These are phyloP conservation scores for Pythium utonaiense DNA, from an alignment of 352 stramenopile species.

Conservation along the genomic window DNA sequence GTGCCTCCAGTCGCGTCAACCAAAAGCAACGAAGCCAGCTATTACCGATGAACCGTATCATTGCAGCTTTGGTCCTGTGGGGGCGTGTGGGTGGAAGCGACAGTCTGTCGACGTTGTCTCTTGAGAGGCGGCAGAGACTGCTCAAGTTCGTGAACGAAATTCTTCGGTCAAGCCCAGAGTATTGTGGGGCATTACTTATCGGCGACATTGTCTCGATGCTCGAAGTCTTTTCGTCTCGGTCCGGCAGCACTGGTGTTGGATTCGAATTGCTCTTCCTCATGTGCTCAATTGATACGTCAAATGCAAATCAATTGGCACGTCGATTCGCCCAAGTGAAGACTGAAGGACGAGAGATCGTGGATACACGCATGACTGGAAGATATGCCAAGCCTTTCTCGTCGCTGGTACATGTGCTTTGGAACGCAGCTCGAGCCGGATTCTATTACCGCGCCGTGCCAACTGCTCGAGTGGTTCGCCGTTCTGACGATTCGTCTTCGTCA, in stretches of 20 bases:
- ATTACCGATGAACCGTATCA: background rate
- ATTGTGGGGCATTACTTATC: conserved; percentile 3
- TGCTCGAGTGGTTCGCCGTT: background rate
- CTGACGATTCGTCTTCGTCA: background rate
- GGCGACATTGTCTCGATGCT: conserved; percentile 6
- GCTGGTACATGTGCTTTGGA: conserved; percentile 8
- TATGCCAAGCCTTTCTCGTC: background rate
- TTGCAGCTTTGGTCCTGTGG: background rate
- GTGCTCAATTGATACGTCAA: conserved; percentile 4
- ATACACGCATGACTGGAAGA: background rate
- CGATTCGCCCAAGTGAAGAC: background rate
- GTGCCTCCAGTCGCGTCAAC: background rate
- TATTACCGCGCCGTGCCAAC: conserved; percentile 4
- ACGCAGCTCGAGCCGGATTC: conserved; percentile 1
- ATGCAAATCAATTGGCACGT: background rate
- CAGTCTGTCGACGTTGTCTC: background rate
- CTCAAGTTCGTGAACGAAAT: conserved; percentile 18
- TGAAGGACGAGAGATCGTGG: background rate
- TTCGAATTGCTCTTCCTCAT: conserved; percentile 17
- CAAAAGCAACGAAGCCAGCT: background rate
- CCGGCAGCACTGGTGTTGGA: conserved; percentile 1
- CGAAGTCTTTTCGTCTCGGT: conserved; percentile 1
- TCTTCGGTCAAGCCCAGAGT: conserved; percentile 3
- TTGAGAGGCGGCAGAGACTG: background rate
- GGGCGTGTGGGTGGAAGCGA: background rate